Evolutionary conservation across 2,329 filamentous ascomycete species (phyloP).

Genomic region (Phyllosticta paracitricarpa): DNA sequence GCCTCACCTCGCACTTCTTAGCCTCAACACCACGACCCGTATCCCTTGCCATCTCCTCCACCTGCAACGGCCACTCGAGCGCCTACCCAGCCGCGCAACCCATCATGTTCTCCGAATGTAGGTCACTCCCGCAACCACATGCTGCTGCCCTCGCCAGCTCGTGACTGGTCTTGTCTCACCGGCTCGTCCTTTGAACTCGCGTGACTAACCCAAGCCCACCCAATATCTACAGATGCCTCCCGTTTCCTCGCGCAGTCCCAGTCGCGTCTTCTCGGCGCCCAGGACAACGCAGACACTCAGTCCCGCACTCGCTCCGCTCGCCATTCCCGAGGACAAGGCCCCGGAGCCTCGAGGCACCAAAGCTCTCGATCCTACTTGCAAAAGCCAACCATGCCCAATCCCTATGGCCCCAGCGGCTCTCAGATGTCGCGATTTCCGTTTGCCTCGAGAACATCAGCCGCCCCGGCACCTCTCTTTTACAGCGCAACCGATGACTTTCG

Average conservation of each 20-base stretch:
- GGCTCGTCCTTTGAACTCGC: slow-evolving; percentile 19
- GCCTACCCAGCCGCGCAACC: background rate
- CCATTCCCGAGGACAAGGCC: slow-evolving; percentile 36
- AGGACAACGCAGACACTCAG: slow-evolving; percentile 16
- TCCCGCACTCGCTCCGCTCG: slow-evolving; percentile 34
- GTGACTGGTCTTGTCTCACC: slow-evolving; percentile 19
- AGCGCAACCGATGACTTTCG: slow-evolving; percentile 82
- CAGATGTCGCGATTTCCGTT: slow-evolving; percentile 71
- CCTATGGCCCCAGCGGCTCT: slow-evolving; percentile 63
- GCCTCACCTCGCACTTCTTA: background rate
- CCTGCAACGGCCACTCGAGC: slow-evolving; percentile 7
- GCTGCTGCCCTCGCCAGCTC: slow-evolving; percentile 22
- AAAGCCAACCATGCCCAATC: slow-evolving; percentile 51
- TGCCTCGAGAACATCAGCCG: slow-evolving; percentile 62
- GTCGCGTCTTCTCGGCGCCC: slow-evolving; percentile 70
- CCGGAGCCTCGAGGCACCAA: slow-evolving; percentile 39
- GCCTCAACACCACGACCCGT: background rate
- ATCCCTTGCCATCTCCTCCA: background rate
- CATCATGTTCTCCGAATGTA: slow-evolving; percentile 83
- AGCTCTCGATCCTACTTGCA: slow-evolving; percentile 41
- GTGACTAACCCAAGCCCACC: slow-evolving; percentile 31
- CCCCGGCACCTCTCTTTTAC: slow-evolving; percentile 88
- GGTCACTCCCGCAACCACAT: slow-evolving; percentile 33
- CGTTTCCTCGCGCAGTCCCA: slow-evolving; percentile 94
- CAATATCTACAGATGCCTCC: slow-evolving; percentile 64